A percentile compares a stretch with the other conserved stretches of the same genome.
phyloP scores from a whole-genome alignment of 2,329 filamentous ascomycete genomes.

The Botrytis sinoallii region DNA sequence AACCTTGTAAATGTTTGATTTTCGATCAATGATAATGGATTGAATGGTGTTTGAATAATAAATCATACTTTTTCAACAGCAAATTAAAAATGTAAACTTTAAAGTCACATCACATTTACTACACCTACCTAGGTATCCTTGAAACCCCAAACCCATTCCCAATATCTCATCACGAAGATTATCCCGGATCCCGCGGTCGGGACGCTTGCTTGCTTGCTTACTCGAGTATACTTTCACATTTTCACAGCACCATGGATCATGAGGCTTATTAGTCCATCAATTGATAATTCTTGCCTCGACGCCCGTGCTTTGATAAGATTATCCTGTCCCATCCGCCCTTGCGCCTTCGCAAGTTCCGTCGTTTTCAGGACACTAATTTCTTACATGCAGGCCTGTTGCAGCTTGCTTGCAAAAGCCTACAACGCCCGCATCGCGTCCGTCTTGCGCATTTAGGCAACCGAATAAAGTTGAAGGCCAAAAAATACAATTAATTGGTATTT shows the following conservation, averaged over 20 bases:
- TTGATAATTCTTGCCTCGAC: neutral
- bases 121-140: neutral
- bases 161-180: neutral
- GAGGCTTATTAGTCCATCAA: slow-evolving; percentile 10
- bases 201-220: neutral
- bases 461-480: neutral
- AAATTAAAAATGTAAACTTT: neutral
- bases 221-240: neutral
- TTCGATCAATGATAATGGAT: neutral
- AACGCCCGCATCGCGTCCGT: neutral
- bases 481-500: neutral
- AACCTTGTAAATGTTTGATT: neutral
- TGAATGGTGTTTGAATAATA: neutral
- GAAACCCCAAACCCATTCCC: neutral
- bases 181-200: neutral
- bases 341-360: slow-evolving; percentile 4
- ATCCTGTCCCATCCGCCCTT: neutral
- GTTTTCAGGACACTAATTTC: slow-evolving; percentile 6
- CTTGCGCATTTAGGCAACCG: slow-evolving; percentile 9
- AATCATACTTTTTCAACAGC: neutral
- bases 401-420: neutral
- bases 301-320: slow-evolving; percentile 4
- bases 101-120: neutral
- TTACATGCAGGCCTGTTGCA: slow-evolving; percentile 7
- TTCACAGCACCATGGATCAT: neutral